These are phyloP conservation scores for Brassica cretica DNA, from an alignment of 345 rosid species.

Conservation along the genomic window DNA sequence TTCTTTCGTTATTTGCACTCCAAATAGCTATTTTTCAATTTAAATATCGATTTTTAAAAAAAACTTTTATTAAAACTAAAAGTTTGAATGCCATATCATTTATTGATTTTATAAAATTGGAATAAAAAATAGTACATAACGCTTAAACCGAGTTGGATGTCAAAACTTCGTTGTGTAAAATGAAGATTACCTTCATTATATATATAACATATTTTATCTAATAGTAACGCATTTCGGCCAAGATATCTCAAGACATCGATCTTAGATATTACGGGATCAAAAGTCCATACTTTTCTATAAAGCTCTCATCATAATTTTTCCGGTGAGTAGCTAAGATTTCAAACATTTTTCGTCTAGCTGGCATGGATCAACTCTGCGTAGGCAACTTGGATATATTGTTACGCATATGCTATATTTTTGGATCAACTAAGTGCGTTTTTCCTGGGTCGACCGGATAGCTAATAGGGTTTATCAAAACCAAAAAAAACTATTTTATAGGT, in stretches of 20 bases:
- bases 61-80: neutral
- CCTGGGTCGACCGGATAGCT: no score
- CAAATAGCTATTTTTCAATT: slow-evolving; percentile 18
- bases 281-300: neutral
- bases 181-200: neutral
- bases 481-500: neutral
- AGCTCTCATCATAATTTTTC: neutral
- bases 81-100: neutral
- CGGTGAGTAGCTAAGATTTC: neutral
- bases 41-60: neutral
- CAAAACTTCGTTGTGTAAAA: slow-evolving; percentile 1
- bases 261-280: neutral
- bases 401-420: neutral
- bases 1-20: slow-evolving; percentile 36
- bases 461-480: no score
- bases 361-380: neutral
- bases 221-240: neutral
- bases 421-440: no score
- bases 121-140: neutral
- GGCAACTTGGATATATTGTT: neutral
- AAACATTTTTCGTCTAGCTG: neutral
- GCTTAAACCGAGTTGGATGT: neutral
- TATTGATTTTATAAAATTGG: neutral
- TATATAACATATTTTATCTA: neutral
- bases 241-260: neutral